Percentiles rank a stretch among this genome's conserved stretches.
phyloP scores from a whole-genome alignment of 768 basidiomycete species.

The Rhodosporidiobolus sp. region DNA sequence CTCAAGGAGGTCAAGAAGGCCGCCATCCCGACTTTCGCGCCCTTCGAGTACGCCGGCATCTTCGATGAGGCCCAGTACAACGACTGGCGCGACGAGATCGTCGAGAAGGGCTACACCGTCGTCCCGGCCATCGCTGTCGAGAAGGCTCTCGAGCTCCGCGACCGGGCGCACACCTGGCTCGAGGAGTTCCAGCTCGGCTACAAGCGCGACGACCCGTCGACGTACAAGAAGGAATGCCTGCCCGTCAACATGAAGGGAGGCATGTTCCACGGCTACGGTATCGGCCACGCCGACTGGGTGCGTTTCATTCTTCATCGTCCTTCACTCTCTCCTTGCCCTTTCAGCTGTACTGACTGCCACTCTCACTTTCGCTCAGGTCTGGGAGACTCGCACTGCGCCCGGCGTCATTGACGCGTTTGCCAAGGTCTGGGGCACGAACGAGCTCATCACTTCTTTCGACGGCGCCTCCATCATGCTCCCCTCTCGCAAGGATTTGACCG shows the following conservation, averaged over 20 bases:
- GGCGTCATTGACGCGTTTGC: constrained; percentile 44
- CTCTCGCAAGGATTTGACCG: constrained; percentile 7
- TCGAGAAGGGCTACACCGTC: constrained; percentile 38
- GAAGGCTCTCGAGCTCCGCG: constrained; percentile 35
- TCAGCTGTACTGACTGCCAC: too few species aligned
- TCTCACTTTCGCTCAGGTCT: constrained; percentile 13
- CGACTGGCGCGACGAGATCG: constrained; percentile 19
- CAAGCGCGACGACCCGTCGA: constrained; percentile 12
- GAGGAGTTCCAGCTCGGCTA: constrained; percentile 1
- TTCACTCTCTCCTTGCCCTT: neutral
- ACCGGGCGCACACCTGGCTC: constrained; percentile 37
- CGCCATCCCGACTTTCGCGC: neutral
- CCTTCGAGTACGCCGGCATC: neutral
- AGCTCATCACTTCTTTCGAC: constrained; percentile 44
- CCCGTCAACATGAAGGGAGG: constrained; percentile 32
- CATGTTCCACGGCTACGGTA: constrained; percentile 34
- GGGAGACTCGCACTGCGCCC: constrained; percentile 30
- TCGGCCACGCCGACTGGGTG: neutral
- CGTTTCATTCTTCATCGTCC: neutral
- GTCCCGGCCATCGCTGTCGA: constrained; percentile 41
- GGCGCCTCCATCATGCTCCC: constrained; percentile 41
- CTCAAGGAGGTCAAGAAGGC: too few species aligned
- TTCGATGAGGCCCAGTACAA: neutral
- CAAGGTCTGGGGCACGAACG: constrained; percentile 45
- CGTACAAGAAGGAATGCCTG: neutral